Conservation (phyloP, 192 early-diverging fungal species). For the Coemansia sp. region DNA sequence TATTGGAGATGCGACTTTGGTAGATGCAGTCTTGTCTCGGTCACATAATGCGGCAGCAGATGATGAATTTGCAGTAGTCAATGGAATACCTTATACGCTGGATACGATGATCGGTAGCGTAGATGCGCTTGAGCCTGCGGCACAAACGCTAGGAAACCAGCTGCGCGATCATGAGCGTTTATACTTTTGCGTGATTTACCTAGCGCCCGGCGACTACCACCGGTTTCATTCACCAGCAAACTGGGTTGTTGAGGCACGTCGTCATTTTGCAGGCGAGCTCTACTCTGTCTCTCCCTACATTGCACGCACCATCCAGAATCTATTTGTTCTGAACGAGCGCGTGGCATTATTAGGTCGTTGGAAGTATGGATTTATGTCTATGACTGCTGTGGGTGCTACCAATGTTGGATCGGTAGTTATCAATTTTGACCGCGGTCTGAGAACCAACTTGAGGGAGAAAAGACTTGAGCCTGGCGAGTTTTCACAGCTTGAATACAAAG, state of each 20-base stretch:
- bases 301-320: constrained; percentile 74
- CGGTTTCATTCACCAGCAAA: constrained; percentile 96
- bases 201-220: constrained; percentile 99
- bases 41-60: constrained; percentile 70
- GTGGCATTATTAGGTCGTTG: constrained; percentile 90
- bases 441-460: constrained; percentile 63
- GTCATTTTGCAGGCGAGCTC: constrained; percentile 96
- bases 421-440: constrained; percentile 85
- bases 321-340: constrained; percentile 97
- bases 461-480: constrained; percentile 67
- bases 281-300: constrained; percentile 94
- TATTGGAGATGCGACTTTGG: constrained; percentile 52
- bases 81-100: constrained; percentile 81
- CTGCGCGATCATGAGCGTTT: constrained; percentile 69
- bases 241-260: constrained; percentile 83
- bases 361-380: constrained; percentile 92
- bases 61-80: constrained; percentile 83
- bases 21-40: constrained; percentile 44
- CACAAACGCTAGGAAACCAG: constrained; percentile 42
- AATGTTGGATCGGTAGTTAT: constrained; percentile 96
- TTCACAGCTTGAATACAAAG: constrained; percentile 72
- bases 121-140: constrained; percentile 29
- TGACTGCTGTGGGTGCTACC: constrained; percentile 96
- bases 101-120: constrained; percentile 68
- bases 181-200: constrained; percentile 90